Evolutionary conservation across 176 grass and related monocot species (phyloP).

Genomic region (Zoysia japonica): DNA sequence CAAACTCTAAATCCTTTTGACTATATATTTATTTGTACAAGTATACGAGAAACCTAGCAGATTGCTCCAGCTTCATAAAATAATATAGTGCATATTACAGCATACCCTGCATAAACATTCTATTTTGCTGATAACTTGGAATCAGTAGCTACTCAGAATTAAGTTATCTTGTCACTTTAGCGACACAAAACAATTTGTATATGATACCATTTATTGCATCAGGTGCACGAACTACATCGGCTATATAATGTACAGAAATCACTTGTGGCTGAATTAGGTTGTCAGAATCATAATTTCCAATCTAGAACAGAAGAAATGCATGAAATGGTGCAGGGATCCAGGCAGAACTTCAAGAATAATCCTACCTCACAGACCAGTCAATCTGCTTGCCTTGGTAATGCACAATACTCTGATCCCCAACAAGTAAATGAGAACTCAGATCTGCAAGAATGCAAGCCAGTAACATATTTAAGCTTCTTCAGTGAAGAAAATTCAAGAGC

Average conservation of each 20-base stretch:
- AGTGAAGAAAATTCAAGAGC: constrained; percentile 43
- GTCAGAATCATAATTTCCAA: constrained; percentile 39
- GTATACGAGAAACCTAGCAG: constrained; percentile 1
- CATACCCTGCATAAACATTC: constrained; percentile 18
- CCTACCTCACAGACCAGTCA: constrained; percentile 52
- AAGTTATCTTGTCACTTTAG: constrained; percentile 18
- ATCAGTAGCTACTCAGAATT: background rate
- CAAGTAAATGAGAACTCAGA: constrained; percentile 39
- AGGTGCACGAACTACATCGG: constrained; percentile 80
- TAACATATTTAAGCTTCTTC: constrained; percentile 46
- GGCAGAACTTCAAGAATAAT: constrained; percentile 42
- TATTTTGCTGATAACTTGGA: constrained; percentile 23
- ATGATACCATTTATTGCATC: constrained; percentile 33
- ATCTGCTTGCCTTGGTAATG: constrained; percentile 34
- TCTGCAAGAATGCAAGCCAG: constrained; percentile 44
- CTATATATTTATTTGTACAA: constrained; percentile 7
- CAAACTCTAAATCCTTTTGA: background rate
- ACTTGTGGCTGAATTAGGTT: constrained; percentile 58
- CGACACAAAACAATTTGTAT: background rate
- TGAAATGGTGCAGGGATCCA: constrained; percentile 40
- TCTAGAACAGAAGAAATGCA: constrained; percentile 45
- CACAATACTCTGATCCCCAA: constrained; percentile 14
- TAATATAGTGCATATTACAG: constrained; percentile 12
- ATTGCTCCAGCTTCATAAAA: constrained; percentile 10
- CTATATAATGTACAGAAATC: constrained; percentile 73